Percentiles rank a stretch among this genome's conserved stretches.
phyloP scores from a whole-genome alignment of 306 rosid genomes.

The Acacia acuminata region DNA sequence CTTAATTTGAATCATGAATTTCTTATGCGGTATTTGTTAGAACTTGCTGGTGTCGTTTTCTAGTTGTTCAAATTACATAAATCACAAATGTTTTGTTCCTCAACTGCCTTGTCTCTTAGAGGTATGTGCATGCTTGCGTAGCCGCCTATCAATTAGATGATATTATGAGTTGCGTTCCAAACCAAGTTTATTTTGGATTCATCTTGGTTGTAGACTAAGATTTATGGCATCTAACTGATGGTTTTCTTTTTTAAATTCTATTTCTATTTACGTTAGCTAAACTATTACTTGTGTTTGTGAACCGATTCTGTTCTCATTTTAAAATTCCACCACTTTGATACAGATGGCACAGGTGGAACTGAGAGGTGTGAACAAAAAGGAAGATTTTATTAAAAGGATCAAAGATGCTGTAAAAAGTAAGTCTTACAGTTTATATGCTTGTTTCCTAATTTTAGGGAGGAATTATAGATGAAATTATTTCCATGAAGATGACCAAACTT shows the following conservation, averaged over 20 bases:
- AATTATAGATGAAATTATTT: background rate
- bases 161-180: background rate
- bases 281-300: background rate
- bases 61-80: background rate
- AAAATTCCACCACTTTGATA: conserved; percentile 26
- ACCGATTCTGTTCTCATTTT: conserved; percentile 12
- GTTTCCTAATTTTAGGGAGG: conserved; percentile 20
- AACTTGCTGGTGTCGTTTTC: background rate
- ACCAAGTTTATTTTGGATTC: background rate
- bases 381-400: conserved; percentile 59
- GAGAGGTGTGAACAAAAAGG: conserved; percentile 57
- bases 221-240: background rate
- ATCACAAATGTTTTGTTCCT: background rate
- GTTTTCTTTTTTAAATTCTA: conserved; percentile 1
- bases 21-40: background rate
- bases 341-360: conserved; percentile 73
- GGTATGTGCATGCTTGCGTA: background rate
- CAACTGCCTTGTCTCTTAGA: background rate
- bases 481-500: conserved; percentile 6
- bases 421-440: conserved; percentile 21
- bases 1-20: background rate
- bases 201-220: conserved; percentile 1
- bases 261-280: background rate
- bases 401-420: conserved; percentile 67
- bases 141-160: background rate